Evolutionary conservation across 257 asterid genomes (phyloP).

Genomic region (Solanum verrucosum): DNA sequence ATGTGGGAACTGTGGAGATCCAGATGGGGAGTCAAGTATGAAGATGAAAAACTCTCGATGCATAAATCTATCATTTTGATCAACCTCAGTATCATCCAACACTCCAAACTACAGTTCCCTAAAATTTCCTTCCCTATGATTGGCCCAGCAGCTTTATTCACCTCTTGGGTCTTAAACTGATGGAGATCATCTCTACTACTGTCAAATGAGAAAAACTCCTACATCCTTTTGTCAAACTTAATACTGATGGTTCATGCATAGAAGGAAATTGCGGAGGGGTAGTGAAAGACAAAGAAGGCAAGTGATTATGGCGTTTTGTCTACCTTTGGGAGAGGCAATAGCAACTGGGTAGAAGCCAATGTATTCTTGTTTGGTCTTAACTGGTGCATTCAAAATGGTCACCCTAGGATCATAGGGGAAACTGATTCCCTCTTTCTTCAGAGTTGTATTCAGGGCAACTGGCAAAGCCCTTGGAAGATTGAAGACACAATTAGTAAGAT

Average conservation of each 20-base stretch:
- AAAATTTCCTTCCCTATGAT: not conserved
- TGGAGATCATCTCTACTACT: not conserved
- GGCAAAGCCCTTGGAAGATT: not conserved
- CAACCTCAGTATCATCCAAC: not conserved
- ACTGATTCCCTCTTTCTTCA: not conserved
- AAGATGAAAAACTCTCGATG: not conserved
- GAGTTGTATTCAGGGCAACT: not conserved
- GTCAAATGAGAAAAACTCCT: not conserved
- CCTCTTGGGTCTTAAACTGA: not conserved
- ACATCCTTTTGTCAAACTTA: not conserved
- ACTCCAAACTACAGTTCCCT: not conserved
- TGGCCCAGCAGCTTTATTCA: not conserved
- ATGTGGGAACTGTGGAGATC: not conserved
- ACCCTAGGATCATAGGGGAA: not conserved
- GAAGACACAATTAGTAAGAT: not conserved
- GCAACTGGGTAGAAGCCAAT: not conserved
- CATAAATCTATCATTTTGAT: not conserved
- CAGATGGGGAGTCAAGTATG: not conserved
- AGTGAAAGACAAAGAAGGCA: not conserved
- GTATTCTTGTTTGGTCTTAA: not conserved
- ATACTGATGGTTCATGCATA: not conserved
- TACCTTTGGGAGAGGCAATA: not conserved
- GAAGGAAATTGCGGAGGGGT: not conserved
- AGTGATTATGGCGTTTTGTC: not conserved
- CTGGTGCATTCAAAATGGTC: not conserved